Base-by-base conservation (phyloP, 306 rosid genomes). In the Lagenaria siceraria region DNA sequence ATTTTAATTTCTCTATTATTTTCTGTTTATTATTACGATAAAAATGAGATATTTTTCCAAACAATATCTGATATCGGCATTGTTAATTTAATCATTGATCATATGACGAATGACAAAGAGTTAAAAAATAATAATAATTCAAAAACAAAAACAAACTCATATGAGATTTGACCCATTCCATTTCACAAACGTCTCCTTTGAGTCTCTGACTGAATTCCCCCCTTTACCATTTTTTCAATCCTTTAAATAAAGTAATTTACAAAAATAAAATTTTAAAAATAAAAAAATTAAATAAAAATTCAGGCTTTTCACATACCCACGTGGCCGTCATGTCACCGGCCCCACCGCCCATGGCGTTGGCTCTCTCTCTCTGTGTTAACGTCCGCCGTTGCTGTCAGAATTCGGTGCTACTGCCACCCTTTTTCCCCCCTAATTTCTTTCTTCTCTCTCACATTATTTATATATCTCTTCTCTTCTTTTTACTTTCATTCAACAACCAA, bases 321-420 rank as follows among this genome's bases (percentile, higher is more conserved):
- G 89, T 86, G 87, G 83, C 82, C 48, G 89, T 83, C 89, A 83
- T 76, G 78, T 86, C 89, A 78, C 65, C 9, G 52, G 75, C 85
- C 89, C 89, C 74, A 78, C 82, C 22, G 58, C 80, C 84, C 88
- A 81, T 82, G 65, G 85, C 72, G 62, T 78, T 81, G 80, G 79
- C 87, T 55, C 75, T 78, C 72, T 55, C 69, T 84, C 42, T 78
- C 58, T 60, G 43, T 78, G 73, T 80, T 78, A 78, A 86, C 79
- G 60, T 84, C 85, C 83, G 83, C 78, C 66, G 12, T 70, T 70
- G 59, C 65, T 77, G 81, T 82, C 79, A 80, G 84, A 82, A 78
- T 83, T 85, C 84, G 88, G 81, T 84, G 61, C 61, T 21, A 18
- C 60, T 59, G 76, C 78, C 81, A 43, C 77, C 38, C 69, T 38